Evolutionary conservation across 805 yeast species (phyloP).

Genomic region (Candida anglica): DNA sequence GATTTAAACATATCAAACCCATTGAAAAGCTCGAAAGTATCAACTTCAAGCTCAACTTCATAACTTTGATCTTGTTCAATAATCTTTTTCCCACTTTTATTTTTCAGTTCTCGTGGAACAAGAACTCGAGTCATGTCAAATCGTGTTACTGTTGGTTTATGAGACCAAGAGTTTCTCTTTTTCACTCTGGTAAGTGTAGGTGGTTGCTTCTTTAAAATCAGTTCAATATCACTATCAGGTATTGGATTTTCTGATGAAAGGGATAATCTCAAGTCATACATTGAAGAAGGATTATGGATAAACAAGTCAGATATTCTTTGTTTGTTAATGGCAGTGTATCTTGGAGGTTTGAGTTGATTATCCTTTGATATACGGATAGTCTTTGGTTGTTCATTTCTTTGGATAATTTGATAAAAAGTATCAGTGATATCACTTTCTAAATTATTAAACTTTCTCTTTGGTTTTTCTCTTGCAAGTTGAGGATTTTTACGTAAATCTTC

Average conservation of each 20-base stretch:
- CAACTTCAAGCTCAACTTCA: conserved; percentile 41
- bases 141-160: conserved; percentile 67
- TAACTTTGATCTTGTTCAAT: conserved; percentile 29
- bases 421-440: conserved; percentile 64
- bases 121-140: conserved; percentile 68
- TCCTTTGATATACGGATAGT: conserved; percentile 66
- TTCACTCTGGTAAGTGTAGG: conserved; percentile 63
- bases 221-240: conserved; percentile 52
- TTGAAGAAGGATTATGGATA: conserved; percentile 70
- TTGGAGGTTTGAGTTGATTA: conserved; percentile 51
- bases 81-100: conserved; percentile 33
- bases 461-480: conserved; percentile 10
- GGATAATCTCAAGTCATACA: conserved; percentile 74
- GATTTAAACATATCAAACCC: conserved; percentile 38
- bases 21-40: conserved; percentile 32
- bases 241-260: conserved; percentile 76
- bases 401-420: conserved; percentile 56
- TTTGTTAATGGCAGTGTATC: conserved; percentile 71
- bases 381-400: conserved; percentile 61
- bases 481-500: conserved; percentile 26
- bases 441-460: conserved; percentile 51
- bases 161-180: conserved; percentile 68
- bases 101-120: conserved; percentile 31
- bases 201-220: conserved; percentile 43
- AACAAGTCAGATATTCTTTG: conserved; percentile 68